Conservation (phyloP, 805 yeast genomes). For the Candida oleophila region DNA sequence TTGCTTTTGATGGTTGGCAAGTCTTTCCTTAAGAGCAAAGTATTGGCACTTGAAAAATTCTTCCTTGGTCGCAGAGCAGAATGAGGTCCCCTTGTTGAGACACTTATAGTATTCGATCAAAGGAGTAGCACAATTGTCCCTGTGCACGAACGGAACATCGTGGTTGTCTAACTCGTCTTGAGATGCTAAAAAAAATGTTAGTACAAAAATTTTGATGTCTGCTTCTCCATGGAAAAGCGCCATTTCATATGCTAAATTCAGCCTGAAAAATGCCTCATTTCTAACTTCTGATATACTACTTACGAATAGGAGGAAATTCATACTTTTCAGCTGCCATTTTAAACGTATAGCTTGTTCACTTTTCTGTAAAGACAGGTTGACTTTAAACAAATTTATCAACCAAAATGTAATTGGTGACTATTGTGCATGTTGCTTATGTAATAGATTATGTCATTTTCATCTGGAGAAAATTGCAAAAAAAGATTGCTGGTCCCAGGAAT, state of each 20-base stretch:
- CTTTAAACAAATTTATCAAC: not conserved
- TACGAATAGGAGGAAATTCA: slow-evolving; percentile 21
- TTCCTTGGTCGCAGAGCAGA: slow-evolving; percentile 39
- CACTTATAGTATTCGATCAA: slow-evolving; percentile 43
- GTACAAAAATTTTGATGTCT: not conserved
- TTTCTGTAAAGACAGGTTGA: not conserved
- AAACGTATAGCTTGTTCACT: not conserved
- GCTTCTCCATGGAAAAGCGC: too few species aligned
- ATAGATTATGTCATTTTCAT: not conserved
- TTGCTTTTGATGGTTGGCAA: slow-evolving; percentile 20
- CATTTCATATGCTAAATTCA: too few species aligned
- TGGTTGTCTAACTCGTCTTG: slow-evolving; percentile 38
- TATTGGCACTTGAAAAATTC: slow-evolving; percentile 46
- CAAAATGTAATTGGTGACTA: slow-evolving; percentile 5
- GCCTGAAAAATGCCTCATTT: too few species aligned
- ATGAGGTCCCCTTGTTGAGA: slow-evolving; percentile 43
- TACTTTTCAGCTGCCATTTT: slow-evolving; percentile 12
- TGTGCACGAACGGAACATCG: slow-evolving; percentile 42
- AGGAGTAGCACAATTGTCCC: slow-evolving; percentile 46
- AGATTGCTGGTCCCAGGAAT: slow-evolving; percentile 49
- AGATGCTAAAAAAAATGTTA: slow-evolving; percentile 13
- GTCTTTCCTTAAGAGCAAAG: slow-evolving; percentile 41
- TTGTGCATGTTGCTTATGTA: not conserved
- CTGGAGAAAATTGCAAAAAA: slow-evolving; percentile 12
- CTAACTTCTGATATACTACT: slow-evolving; percentile 6